Conservation (phyloP, 305 asterid genomes). For the Plantago rigida region DNA sequence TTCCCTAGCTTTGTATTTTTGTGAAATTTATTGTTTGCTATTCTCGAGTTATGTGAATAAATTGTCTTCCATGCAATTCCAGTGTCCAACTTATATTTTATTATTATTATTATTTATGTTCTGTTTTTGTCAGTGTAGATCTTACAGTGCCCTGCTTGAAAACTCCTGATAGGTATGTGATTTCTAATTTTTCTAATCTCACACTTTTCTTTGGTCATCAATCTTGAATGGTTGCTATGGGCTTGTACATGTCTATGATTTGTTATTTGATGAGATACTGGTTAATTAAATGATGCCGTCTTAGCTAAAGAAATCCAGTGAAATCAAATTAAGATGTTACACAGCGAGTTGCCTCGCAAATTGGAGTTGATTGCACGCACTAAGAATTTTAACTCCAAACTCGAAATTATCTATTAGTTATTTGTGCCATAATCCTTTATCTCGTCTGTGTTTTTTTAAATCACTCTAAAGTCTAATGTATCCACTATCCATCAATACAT, state of each 20-base stretch:
- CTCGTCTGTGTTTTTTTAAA: neutral
- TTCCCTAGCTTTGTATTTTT: conserved; percentile 2
- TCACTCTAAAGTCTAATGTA: too few species aligned
- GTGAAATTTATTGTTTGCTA: neutral
- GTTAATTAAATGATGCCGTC: neutral
- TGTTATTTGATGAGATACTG: conserved; percentile 6
- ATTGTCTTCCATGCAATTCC: conserved; percentile 2
- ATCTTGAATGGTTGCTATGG: neutral
- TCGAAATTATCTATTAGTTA: neutral
- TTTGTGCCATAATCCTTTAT: neutral
- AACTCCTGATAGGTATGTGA: conserved; percentile 75
- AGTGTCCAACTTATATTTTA: neutral
- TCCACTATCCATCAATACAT: too few species aligned
- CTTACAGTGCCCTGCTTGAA: conserved; percentile 70
- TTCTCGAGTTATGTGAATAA: conserved; percentile 7
- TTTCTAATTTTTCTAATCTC: conserved; percentile 10
- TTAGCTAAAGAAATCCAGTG: neutral
- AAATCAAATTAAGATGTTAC: too few species aligned
- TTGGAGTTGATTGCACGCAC: neutral
- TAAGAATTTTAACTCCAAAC: neutral
- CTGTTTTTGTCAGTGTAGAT: conserved; percentile 40
- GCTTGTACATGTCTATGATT: neutral
- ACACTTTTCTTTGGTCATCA: conserved; percentile 1
- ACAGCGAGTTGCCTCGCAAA: neutral
- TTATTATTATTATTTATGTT: conserved; percentile 9